Conservation (phyloP, 139 green algal species). For the Micractinium sp. region DNA sequence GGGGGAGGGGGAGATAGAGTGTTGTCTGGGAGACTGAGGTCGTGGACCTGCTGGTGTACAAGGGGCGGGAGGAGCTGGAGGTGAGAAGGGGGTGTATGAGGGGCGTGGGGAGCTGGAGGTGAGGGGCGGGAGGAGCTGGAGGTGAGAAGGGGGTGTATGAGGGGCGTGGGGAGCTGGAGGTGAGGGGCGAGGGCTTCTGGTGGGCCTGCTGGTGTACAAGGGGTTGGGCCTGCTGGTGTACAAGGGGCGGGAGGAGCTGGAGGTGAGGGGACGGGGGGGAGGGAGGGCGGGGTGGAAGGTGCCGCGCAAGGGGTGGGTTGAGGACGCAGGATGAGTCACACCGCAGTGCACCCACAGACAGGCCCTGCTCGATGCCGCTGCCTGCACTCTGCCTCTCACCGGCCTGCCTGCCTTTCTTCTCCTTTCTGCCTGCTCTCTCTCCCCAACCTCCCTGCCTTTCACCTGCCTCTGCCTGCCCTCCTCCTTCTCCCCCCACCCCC, state of each 20-base stretch:
- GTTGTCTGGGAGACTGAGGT: slow-evolving; percentile 66
- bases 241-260: slow-evolving; percentile 47
- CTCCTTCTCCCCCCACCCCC: not conserved
- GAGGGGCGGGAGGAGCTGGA: too few relatives aligned
- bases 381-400: not conserved
- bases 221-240: not conserved
- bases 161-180: too few relatives aligned
- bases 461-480: not conserved
- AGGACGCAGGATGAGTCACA: too few relatives aligned
- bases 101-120: slow-evolving; percentile 87
- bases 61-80: slow-evolving; percentile 88
- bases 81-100: slow-evolving; percentile 87
- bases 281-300: too few relatives aligned
- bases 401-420: too few relatives aligned
- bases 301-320: too few relatives aligned
- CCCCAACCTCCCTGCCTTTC: not conserved
- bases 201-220: too few relatives aligned
- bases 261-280: slow-evolving; percentile 53
- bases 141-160: too few relatives aligned
- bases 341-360: too few relatives aligned
- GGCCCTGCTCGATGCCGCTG: too few relatives aligned
- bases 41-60: slow-evolving; percentile 85
- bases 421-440: not conserved
- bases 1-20: too few relatives aligned
- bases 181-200: too few relatives aligned